These are phyloP conservation scores for Barnettozyma pratensis DNA, from an alignment of 805 yeast species.

Conservation along the genomic window DNA sequence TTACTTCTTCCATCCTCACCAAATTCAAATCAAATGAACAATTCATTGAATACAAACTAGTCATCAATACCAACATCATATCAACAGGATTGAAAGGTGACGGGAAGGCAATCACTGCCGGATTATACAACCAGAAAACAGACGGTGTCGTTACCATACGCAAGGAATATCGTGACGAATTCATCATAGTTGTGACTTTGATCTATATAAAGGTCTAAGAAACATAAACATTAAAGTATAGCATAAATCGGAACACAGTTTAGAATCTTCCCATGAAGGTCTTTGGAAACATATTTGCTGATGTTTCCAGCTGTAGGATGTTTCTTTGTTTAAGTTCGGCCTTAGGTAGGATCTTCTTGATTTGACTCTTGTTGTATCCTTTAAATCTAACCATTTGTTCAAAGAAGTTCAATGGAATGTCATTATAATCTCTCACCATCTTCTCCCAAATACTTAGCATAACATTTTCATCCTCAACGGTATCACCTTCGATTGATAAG, in stretches of 20 bases:
- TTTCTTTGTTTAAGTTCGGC: conserved; percentile 8
- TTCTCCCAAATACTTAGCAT: conserved; percentile 10
- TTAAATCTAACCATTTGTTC: conserved; percentile 7
- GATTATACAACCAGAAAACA: neutral
- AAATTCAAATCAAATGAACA: conserved; percentile 1
- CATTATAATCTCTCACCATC: conserved; percentile 7
- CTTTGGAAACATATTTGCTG: neutral
- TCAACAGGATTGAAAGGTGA: neutral
- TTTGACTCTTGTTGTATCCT: conserved; percentile 2
- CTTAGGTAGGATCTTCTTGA: conserved; percentile 1
- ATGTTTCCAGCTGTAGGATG: conserved; percentile 5
- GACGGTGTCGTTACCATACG: conserved; percentile 8
- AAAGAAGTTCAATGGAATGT: conserved; percentile 9
- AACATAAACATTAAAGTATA: neutral
- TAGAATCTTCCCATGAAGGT: conserved; percentile 12
- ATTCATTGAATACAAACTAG: conserved; percentile 3
- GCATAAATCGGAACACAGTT: neutral
- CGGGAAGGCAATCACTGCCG: conserved; percentile 3
- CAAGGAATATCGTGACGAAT: neutral
- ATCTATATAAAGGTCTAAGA: conserved; percentile 6
- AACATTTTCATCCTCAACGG: conserved; percentile 4
- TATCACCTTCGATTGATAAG: conserved; percentile 8
- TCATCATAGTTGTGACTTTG: conserved; percentile 1
- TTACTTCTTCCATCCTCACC: neutral
- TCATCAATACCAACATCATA: conserved; percentile 2